Evolutionary conservation across 2,329 filamentous ascomycete genomes (phyloP).

Genomic region (Cladophialophora bantiana): DNA sequence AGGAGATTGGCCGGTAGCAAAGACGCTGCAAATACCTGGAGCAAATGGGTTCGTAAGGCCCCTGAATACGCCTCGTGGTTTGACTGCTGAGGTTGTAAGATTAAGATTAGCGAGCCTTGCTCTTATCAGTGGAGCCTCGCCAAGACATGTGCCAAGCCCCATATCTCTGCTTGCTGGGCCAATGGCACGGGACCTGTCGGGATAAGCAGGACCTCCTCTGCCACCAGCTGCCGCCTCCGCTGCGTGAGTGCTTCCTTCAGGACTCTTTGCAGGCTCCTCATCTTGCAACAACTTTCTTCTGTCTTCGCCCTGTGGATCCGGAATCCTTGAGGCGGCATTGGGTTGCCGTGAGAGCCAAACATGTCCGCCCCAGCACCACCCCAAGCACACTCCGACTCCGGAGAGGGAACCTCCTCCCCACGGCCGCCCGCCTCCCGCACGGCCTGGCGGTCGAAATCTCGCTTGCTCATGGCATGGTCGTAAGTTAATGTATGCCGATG

Average conservation of each 20-base stretch:
- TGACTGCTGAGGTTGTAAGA: constrained; percentile 16
- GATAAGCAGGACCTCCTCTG: constrained; percentile 21
- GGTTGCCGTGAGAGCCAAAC: neutral
- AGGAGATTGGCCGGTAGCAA: constrained; percentile 20
- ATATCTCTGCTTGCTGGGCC: constrained; percentile 26
- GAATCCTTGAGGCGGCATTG: neutral
- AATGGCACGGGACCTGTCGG: constrained; percentile 15
- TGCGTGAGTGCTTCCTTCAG: constrained; percentile 3
- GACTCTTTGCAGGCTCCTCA: neutral
- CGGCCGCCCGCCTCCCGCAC: constrained; percentile 1
- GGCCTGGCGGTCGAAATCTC: constrained; percentile 3
- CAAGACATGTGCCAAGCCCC: constrained; percentile 23
- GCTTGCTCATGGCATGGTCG: neutral
- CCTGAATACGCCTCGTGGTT: constrained; percentile 15
- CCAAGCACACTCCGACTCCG: neutral
- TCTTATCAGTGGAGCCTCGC: constrained; percentile 32
- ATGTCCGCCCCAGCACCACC: neutral
- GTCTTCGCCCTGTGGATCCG: neutral
- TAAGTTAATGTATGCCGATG: neutral
- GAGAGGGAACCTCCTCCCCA: neutral
- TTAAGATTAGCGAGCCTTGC: constrained; percentile 34
- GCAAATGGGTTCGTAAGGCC: constrained; percentile 11
- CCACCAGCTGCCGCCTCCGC: too few species aligned
- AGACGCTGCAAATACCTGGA: constrained; percentile 22
- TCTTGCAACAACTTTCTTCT: constrained; percentile 1